These are phyloP conservation scores for Suillus placidus DNA, from an alignment of 768 basidiomycete genomes.

Conservation along the genomic window DNA sequence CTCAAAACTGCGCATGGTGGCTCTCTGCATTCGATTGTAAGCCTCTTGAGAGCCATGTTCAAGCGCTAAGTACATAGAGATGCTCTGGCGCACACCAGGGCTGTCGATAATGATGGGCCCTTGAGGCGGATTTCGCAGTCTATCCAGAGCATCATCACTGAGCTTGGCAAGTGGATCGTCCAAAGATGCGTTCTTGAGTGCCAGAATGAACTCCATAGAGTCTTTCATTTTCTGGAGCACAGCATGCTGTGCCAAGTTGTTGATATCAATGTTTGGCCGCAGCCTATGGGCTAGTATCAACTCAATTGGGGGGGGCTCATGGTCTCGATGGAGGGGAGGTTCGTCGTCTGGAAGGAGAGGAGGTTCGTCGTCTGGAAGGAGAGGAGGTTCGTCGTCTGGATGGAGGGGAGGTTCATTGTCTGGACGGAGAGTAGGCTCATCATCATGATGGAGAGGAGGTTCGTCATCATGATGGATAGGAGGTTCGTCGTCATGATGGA, in stretches of 20 bases:
- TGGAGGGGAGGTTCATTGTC: too few species aligned
- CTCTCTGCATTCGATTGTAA: not conserved
- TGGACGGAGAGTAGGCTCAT: too few species aligned
- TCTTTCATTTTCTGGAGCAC: not conserved
- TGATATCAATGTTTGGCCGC: not conserved
- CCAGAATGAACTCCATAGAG: not conserved
- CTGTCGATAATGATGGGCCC: not conserved
- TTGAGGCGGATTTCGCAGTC: not conserved
- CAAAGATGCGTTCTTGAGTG: not conserved
- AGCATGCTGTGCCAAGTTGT: not conserved
- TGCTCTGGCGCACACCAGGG: not conserved
- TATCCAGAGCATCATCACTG: not conserved
- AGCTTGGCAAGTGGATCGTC: slow-evolving; percentile 2
- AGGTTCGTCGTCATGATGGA: too few species aligned
- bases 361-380: too few species aligned
- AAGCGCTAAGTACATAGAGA: not conserved
- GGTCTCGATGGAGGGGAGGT: too few species aligned
- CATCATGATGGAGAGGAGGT: too few species aligned
- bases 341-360: too few species aligned
- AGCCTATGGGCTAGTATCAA: not conserved
- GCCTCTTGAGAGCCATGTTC: not conserved
- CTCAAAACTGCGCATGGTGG: too few species aligned
- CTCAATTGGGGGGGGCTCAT: too few species aligned
- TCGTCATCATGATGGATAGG: too few species aligned
- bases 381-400: too few species aligned